These are phyloP conservation scores for Leucocoprinus sp. DNA, from an alignment of 768 basidiomycete species.

Conservation along the genomic window DNA sequence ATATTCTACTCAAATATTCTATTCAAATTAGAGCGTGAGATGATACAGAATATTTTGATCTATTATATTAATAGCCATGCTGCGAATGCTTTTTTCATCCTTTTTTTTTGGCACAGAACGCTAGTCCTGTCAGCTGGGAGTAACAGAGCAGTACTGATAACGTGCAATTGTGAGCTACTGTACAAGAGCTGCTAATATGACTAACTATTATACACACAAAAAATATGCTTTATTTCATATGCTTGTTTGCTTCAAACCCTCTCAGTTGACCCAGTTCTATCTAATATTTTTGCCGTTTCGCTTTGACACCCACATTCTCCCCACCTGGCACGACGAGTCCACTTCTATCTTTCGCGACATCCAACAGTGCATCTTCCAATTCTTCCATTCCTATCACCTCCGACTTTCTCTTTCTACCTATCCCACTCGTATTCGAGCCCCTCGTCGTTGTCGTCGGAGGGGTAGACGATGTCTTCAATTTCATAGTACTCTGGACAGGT, in stretches of 20 bases:
- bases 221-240: neutral
- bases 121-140: no score
- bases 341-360: neutral
- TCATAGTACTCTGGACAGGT: constrained; percentile 20
- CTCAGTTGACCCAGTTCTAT: neutral
- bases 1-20: no score
- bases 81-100: no score
- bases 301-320: neutral
- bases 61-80: no score
- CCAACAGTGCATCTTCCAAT: constrained; percentile 14
- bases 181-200: no score
- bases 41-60: no score
- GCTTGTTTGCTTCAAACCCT: neutral
- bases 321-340: neutral
- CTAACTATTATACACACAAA: neutral
- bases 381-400: constrained; percentile 18
- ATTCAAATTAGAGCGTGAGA: no score
- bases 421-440: neutral
- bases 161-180: no score
- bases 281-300: neutral
- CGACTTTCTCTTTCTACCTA: constrained; percentile 27
- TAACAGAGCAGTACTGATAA: no score
- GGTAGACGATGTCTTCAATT: constrained; percentile 15
- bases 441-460: constrained; percentile 10
- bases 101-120: no score